Conservation (phyloP, 495 filamentous ascomycete species). For the Aspergillus bertholletiae region DNA sequence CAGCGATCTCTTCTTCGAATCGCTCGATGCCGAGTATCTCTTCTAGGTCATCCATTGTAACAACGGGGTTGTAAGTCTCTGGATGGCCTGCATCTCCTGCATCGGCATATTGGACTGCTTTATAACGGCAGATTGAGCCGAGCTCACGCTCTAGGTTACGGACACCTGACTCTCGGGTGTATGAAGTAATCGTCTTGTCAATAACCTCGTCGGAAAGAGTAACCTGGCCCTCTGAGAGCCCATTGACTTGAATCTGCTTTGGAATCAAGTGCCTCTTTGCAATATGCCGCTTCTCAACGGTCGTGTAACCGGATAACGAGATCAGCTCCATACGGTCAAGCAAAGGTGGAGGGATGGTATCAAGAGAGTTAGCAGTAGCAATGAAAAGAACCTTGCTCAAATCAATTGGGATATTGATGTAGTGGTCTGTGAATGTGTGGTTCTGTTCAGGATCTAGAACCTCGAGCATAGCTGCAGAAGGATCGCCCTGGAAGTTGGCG, state of each 20-base stretch:
- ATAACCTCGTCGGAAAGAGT: conserved; percentile 76
- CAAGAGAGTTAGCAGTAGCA: conserved; percentile 93
- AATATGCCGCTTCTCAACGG: conserved; percentile 96
- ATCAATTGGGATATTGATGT: conserved; percentile 94
- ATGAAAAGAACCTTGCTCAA: conserved; percentile 97
- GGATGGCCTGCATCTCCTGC: conserved; percentile 72
- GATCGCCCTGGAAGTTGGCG: conserved; percentile 91
- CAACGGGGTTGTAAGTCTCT: conserved; percentile 67
- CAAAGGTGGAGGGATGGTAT: conserved; percentile 92
- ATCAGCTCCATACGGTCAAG: conserved; percentile 98
- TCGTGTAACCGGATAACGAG: conserved; percentile 89
- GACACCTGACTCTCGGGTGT: conserved; percentile 97
- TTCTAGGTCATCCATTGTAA: conserved; percentile 79
- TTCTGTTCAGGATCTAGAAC: conserved; percentile 99
- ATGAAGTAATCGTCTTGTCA: conserved; percentile 89
- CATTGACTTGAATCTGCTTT: conserved; percentile 84
- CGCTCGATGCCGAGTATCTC: conserved; percentile 88
- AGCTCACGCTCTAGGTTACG: conserved; percentile 95
- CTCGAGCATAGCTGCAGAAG: conserved; percentile 97
- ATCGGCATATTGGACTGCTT: conserved; percentile 92
- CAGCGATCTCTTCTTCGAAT: conserved; percentile 94
- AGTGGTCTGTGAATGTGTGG: conserved; percentile 90
- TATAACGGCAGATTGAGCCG: conserved; percentile 87
- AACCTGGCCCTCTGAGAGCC: conserved; percentile 70
- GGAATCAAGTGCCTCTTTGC: conserved; percentile 89